Conservation (phyloP, 495 filamentous ascomycete species). For the Lepidopterella palustris region DNA sequence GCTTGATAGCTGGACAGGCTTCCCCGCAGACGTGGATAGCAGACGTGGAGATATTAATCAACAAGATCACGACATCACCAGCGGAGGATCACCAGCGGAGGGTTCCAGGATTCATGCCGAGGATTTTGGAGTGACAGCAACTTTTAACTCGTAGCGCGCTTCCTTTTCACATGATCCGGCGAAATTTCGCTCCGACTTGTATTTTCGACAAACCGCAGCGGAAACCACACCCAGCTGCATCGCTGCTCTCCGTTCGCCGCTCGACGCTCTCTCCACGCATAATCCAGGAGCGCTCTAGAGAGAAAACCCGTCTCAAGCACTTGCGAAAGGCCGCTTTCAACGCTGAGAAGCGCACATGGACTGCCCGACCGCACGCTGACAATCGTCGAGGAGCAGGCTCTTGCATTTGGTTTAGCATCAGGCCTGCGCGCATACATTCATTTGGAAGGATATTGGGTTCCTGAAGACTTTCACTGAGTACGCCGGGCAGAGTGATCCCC, state of each 20-base stretch:
- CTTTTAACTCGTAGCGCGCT: no score
- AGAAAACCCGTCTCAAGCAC: not conserved
- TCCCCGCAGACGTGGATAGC: not conserved
- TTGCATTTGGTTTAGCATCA: not conserved
- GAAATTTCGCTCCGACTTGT: not conserved
- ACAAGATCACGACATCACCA: not conserved
- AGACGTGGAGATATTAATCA: no score
- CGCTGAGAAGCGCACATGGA: conserved; percentile 14
- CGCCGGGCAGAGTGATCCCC: not conserved
- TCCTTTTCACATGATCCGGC: conserved; percentile 1
- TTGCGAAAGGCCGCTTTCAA: not conserved
- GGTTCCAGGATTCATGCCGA: not conserved
- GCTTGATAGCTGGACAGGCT: not conserved
- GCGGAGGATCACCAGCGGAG: not conserved
- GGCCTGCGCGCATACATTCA: not conserved
- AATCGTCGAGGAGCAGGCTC: conserved; percentile 10
- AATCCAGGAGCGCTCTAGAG: not conserved
- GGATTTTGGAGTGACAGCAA: not conserved
- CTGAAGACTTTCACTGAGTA: not conserved
- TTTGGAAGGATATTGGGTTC: not conserved
- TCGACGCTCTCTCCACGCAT: not conserved
- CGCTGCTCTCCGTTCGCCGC: not conserved
- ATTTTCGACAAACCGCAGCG: not conserved
- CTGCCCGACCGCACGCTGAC: conserved; percentile 4
- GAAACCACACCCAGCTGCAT: not conserved